A percentile compares a stretch with the other conserved stretches of the same genome.
phyloP scores from a whole-genome alignment of 75 land plant species.

The Chamaecyparis obtusa region DNA sequence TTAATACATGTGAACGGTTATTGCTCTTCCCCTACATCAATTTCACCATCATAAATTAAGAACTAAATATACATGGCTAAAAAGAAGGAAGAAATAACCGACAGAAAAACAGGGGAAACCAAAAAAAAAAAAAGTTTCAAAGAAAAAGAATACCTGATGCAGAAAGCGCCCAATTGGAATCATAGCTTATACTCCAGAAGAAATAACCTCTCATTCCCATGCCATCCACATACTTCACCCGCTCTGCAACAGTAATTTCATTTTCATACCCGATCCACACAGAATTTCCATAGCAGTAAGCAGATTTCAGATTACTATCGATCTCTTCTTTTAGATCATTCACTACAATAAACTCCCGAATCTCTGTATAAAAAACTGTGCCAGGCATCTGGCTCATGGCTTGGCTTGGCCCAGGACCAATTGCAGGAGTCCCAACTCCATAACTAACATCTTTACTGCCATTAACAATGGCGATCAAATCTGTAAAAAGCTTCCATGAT shows the following conservation, averaged over 20 bases:
- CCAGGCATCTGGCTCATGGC: background rate
- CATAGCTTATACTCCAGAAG: constrained; percentile 29
- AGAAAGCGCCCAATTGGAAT: background rate
- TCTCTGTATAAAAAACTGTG: constrained; percentile 12
- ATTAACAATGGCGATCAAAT: background rate
- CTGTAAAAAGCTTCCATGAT: constrained; percentile 42
- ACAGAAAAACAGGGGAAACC: too few species aligned
- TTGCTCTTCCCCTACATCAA: too few species aligned
- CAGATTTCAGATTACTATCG: constrained; percentile 28
- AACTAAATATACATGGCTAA: too few species aligned
- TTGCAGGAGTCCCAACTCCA: constrained; percentile 51
- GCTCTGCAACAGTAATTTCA: constrained; percentile 22
- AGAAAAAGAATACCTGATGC: background rate
- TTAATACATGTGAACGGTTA: too few species aligned
- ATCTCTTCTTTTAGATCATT: constrained; percentile 38
- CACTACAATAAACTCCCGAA: constrained; percentile 21
- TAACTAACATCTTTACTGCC: background rate
- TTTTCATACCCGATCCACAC: constrained; percentile 69
- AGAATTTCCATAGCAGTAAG: constrained; percentile 39
- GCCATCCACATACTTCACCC: constrained; percentile 30
- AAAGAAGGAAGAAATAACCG: too few species aligned
- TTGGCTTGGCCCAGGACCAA: constrained; percentile 22
- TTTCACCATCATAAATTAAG: too few species aligned
- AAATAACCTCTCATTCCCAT: constrained; percentile 32
- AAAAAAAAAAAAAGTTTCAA: too few species aligned